Base-by-base conservation (phyloP, 306 rosid species). In the Cercis canadensis region DNA sequence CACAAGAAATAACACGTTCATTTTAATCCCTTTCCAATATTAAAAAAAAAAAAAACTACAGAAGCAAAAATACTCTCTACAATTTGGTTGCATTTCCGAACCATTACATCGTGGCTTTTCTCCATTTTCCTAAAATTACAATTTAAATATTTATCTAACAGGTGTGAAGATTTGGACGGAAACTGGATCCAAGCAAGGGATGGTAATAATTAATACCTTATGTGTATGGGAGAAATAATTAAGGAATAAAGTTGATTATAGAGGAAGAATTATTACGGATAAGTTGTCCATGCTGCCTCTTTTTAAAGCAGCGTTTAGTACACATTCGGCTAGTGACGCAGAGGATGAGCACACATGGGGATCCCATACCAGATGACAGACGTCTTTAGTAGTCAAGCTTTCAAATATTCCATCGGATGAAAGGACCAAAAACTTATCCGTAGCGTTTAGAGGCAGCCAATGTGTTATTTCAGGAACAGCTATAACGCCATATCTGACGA, bases 401-500 rank as follows among this genome's bases (percentile, higher is more conserved):
- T 54, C 13, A 5, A 74, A 74, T 31, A 14, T 32, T 31, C 65
- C 65, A 8, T 33, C 15, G 68, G 58, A 41, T 41, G 62, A 66
- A 13, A 12, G 64, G 17, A 73, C 40, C 49, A 44, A 73, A 32
- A 31, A 29, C 13, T 24, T 31, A 45, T 46, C 11, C n/a, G 33
- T 29, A 16, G 29, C 11, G 17, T 62, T 13, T 43, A 21, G 18
- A 7, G 39, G 51, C 46, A 36, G 47, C 66, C 66, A 60, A 17
- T 15, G 32, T 2, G 16, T 60, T 47, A 60, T 32, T 11, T 60
- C 50, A 17, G 66, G 66, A 45, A 39, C 47, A 16, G 50, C 49
- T 62, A 24, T 62, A 62, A 62, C 53, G 3, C 67, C 69, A 46
- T 8, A 65, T 65, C 70, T 65, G 45, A 65, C 12, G 37, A 47